A percentile compares a stretch with the other conserved stretches of the same genome.
Evolutionary conservation across 1,284 basidiomycete species (phyloP).

Genomic region (Ganoderma leucocontextum): DNA sequence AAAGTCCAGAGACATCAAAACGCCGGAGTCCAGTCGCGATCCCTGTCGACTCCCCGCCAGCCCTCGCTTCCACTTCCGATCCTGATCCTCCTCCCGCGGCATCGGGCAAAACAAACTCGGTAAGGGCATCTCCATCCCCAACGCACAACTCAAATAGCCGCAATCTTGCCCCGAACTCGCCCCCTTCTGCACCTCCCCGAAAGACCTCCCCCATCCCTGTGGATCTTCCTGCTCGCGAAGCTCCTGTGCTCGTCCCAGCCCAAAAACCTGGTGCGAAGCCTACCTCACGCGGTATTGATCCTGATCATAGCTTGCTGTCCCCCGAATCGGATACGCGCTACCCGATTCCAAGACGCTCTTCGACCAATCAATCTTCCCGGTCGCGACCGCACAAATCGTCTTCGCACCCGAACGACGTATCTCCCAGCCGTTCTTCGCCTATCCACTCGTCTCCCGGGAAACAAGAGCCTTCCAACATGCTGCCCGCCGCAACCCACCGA

Average conservation of each 20-base stretch:
- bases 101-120: background rate
- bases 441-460: conserved; percentile 13
- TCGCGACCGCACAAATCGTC: conserved; percentile 9
- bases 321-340: conserved; percentile 32
- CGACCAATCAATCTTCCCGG: conserved; percentile 17
- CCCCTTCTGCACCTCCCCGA: conserved; percentile 4
- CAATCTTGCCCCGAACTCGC: background rate
- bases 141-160: conserved; percentile 14
- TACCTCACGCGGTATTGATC: conserved; percentile 24
- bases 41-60: conserved; percentile 10
- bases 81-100: conserved; percentile 16
- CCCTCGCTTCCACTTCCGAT: conserved; percentile 18
- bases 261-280: conserved; percentile 14
- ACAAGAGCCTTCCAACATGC: background rate
- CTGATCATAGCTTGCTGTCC: conserved; percentile 29
- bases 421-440: conserved; percentile 11
- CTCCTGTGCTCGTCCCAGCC: conserved; percentile 1
- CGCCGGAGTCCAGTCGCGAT: conserved; percentile 10
- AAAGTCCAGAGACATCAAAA: conserved; percentile 12
- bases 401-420: conserved; percentile 13
- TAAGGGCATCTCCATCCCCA: background rate
- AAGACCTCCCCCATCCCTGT: conserved; percentile 1
- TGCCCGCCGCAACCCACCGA: conserved; percentile 2
- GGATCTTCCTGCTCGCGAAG: conserved; percentile 6
- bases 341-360: conserved; percentile 30